Evolutionary conservation across 2,329 filamentous ascomycete species (phyloP), one percentile per base, ranked within the genome.

Genomic region (Teratosphaeria gauchensis): DNA sequence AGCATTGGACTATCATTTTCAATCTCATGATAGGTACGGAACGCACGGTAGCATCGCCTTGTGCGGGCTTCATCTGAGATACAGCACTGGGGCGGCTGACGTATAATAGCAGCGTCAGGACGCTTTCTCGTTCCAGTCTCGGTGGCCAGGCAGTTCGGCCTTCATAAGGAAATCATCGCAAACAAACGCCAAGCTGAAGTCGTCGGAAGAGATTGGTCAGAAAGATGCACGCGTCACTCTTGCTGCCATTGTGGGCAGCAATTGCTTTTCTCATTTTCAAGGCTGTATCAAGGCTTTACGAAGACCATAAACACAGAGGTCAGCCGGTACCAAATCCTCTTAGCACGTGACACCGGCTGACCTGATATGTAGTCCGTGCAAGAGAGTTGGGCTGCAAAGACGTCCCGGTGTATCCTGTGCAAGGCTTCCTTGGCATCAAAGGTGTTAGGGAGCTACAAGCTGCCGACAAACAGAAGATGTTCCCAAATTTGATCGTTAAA

Each of bases 401-500:
- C 12, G 57, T 66, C 8, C 66, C 66, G 21, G 56, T 51, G 19
- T 64, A 62, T 54, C 65, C 65, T 1, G 56, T 64, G 12, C 52
- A 54, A 46, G 70, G 69, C 14, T 63, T 70, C 56, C 55, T 71
- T 11, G 70, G 70, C 4, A 56, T 69, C 56, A 65, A 66, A 14
- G 59, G 64, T 51, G 56, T 71, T 53, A 66, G 66, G 57, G 53
- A 65, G 31, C 61, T 70, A 54, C 57, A 64, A 59, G 65, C 62
- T 28, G 67, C 68, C 24, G 69, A 72, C 61, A 63, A 63, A 31
- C 61, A 61, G 28, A 59, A 66, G 28, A 56, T 62, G 19, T 69
- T 72, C 48, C 66, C 67, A 4, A 68, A 72, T 56, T 58, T 66
- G 54, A 46, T 72, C 46, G 56, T 65, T 35, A 61, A 67, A n/a